A percentile compares a stretch with the other conserved stretches of the same genome.
Conservation (phyloP, 2,329 filamentous ascomycete species). For the Ophiocordyceps camponoti-saundersi region DNA sequence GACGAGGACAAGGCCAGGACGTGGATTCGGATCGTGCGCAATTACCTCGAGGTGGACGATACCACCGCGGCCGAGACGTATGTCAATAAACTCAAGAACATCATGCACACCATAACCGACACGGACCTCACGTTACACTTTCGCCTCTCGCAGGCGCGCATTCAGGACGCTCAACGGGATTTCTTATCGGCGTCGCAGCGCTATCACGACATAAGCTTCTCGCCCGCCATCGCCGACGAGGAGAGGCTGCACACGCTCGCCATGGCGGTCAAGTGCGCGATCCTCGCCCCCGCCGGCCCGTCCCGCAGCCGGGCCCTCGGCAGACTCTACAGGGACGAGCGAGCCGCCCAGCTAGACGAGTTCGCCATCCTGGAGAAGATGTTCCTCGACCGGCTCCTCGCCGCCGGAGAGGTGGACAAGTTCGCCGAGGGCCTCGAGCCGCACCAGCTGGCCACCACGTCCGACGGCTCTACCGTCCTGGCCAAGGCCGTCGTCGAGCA, state of each 20-base stretch:
- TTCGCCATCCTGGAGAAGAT: conserved; percentile 92
- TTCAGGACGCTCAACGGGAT: conserved; percentile 75
- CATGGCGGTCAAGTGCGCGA: conserved; percentile 80
- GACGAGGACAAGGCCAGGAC: conserved; percentile 68
- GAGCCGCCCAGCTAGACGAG: conserved; percentile 57
- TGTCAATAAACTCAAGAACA: conserved; percentile 87
- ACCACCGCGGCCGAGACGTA: conserved; percentile 70
- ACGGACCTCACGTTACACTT: conserved; percentile 67
- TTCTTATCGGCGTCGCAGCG: conserved; percentile 78
- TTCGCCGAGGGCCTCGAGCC: conserved; percentile 68
- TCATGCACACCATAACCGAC: conserved; percentile 65
- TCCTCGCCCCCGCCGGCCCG: conserved; percentile 82
- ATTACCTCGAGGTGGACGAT: conserved; percentile 90
- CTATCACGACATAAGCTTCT: conserved; percentile 77
- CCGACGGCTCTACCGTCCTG: conserved; percentile 83
- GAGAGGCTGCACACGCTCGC: conserved; percentile 73
- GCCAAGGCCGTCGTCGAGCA: conserved; percentile 91
- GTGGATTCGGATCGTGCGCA: conserved; percentile 87
- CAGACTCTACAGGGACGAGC: conserved; percentile 85
- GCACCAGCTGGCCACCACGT: conserved; percentile 79
- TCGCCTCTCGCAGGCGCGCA: conserved; percentile 78
- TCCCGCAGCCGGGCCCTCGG: conserved; percentile 64
- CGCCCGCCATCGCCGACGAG: conserved; percentile 61
- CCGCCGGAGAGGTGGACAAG: conserved; percentile 64
- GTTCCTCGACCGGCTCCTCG: conserved; percentile 76